phyloP scores from a whole-genome alignment of 208 protist genomes.

The Blechomonas ayalai region DNA sequence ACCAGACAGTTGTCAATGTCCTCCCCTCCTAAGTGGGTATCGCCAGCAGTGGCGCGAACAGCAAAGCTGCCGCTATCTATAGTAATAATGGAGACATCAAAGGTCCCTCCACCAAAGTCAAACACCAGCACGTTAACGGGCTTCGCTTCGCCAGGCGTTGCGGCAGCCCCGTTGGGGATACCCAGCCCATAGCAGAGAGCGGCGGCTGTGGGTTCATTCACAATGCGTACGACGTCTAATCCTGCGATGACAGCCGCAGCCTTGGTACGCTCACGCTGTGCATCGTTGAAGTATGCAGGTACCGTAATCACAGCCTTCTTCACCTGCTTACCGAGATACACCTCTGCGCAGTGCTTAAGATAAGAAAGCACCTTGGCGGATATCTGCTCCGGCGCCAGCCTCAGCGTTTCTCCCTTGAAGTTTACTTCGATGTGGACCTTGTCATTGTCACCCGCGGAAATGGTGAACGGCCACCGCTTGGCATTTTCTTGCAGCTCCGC shows the following conservation, averaged over 20 bases:
- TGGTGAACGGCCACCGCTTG: conserved; percentile 93
- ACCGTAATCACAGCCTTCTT: conserved; percentile 97
- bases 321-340: conserved; percentile 81
- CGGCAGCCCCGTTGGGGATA: conserved; percentile 54
- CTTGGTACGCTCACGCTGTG: conserved; percentile 97
- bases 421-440: conserved; percentile 40
- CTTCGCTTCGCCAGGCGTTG: conserved; percentile 28
- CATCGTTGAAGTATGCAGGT: conserved; percentile 99
- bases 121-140: conserved; percentile 94
- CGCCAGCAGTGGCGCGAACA: conserved; percentile 96
- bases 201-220: conserved; percentile 99
- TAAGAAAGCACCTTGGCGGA: conserved; percentile 95
- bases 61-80: conserved; percentile 97
- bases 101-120: conserved; percentile 98
- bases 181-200: conserved; percentile 98
- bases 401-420: conserved; percentile 41
- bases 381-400: conserved; percentile 95
- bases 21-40: conserved; percentile 99
- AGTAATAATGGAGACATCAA: conserved; percentile 98
- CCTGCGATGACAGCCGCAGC: conserved; percentile 96
- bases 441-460: conserved; percentile 61
- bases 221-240: conserved; percentile 96
- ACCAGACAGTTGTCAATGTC: conserved; percentile 97
- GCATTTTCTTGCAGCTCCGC: conserved; percentile 84
- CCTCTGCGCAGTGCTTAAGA: conserved; percentile 97